Evolutionary conservation across 2,329 filamentous ascomycete genomes (phyloP).

Genomic region (Endoconidiophora polonica): DNA sequence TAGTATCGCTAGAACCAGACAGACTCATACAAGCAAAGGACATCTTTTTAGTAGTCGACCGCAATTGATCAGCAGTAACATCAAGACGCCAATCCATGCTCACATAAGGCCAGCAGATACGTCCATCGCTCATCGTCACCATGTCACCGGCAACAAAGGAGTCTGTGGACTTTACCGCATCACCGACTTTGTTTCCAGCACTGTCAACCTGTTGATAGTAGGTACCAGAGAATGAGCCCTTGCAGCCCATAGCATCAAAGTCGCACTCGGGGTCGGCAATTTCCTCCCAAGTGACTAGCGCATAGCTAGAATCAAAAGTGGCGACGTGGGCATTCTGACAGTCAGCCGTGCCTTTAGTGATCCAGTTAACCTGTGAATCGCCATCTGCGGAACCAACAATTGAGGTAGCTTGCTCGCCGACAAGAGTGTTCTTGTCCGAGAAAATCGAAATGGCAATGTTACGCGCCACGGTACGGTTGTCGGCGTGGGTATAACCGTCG

Average conservation of each 20-base stretch:
- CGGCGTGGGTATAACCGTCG: slow-evolving; percentile 31
- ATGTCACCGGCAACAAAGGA: slow-evolving; percentile 46
- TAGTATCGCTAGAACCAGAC: background rate
- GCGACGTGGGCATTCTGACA: slow-evolving; percentile 42
- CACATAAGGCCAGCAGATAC: slow-evolving; percentile 46
- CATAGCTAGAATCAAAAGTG: slow-evolving; percentile 32
- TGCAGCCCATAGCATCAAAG: slow-evolving; percentile 41
- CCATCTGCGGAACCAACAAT: slow-evolving; percentile 34
- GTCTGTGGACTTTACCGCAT: slow-evolving; percentile 31
- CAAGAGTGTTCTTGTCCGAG: slow-evolving; percentile 39
- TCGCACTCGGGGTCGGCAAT: slow-evolving; percentile 38
- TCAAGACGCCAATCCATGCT: slow-evolving; percentile 35
- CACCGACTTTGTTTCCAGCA: slow-evolving; percentile 34
- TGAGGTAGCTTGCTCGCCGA: slow-evolving; percentile 35
- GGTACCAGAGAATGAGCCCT: slow-evolving; percentile 39
- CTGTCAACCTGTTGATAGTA: slow-evolving; percentile 40
- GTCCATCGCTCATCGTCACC: slow-evolving; percentile 39
- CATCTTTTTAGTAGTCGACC: slow-evolving; percentile 25
- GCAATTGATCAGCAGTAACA: slow-evolving; percentile 15
- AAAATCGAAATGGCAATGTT: slow-evolving; percentile 42
- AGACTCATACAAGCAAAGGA: slow-evolving; percentile 33
- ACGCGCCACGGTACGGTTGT: slow-evolving; percentile 38
- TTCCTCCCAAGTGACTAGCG: slow-evolving; percentile 45
- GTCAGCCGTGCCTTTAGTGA: slow-evolving; percentile 33
- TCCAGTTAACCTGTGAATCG: slow-evolving; percentile 43